Evolutionary conservation across 2,329 filamentous ascomycete species (phyloP), one percentile per base, ranked within the genome.

Genomic region (Ascochyta clinopodiicola): DNA sequence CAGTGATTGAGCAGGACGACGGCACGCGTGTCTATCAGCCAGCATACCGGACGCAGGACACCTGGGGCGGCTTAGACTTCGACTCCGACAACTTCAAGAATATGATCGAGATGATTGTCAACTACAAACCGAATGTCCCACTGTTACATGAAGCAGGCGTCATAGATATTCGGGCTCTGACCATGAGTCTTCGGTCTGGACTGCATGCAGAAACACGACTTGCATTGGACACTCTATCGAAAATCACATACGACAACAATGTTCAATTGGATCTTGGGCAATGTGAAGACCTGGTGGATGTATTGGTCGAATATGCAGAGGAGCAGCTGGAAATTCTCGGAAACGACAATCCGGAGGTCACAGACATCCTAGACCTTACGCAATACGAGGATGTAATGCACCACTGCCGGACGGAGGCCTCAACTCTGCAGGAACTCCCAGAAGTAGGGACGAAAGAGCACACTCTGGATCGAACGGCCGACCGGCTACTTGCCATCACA

Each of bases 131-230:
- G 0, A 88, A 90, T 52, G 82, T 92, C 34, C 94, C 95, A 0
- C 79, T 82, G 2, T 82, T 92, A 17, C 80, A 84, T 21, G 93
- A 98, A 66, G 82, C 98, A 47, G 95, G 94, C 8, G 84, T 92
- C 19, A 90, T 98, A 60, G 94, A 99, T 69, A 88, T 98, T 25
- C 89, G 93, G 63, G 92, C 94, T 19, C 82, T 99, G 36, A 96
- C 89, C 0, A 89, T 92, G 80, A 92, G 92, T 68, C 80, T 99
- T 34, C 92, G 96, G 71, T 96, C 90, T 50, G 94, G 94, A 0
- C 90, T 98, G 38, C 88, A 92, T 66, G 88, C 87, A 5, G 95
- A 99, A 77, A 88, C 96, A n/a, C 87, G 94, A 9, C 78, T 96
- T 59, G 94, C 94, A 2, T 80, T 99, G 39, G 95, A 98, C 73